These are phyloP conservation scores for Solanum lignicaule DNA, from an alignment of 257 asterid genomes.

Conservation along the genomic window DNA sequence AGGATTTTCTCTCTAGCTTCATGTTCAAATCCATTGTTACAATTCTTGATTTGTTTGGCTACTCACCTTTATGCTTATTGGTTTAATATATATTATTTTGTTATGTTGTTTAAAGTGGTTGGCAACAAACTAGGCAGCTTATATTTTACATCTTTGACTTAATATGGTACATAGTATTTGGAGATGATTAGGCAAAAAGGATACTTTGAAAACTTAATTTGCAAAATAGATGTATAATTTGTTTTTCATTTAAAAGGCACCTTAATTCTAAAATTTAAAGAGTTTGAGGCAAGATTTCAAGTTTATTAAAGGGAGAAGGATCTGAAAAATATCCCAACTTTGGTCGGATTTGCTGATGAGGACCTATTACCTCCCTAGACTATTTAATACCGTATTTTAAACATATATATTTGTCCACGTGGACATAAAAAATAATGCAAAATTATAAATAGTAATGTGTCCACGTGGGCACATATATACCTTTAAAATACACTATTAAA, in stretches of 20 bases:
- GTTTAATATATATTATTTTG: not conserved
- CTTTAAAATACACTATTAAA: too few species aligned
- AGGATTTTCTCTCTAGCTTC: slow-evolving; percentile 4
- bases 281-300: not conserved
- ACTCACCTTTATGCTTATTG: not conserved
- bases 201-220: not conserved
- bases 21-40: slow-evolving; percentile 2
- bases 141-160: not conserved
- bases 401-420: too few species aligned
- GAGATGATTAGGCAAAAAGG: not conserved
- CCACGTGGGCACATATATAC: too few species aligned
- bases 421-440: too few species aligned
- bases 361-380: too few species aligned
- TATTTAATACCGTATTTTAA: too few species aligned
- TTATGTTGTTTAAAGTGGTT: not conserved
- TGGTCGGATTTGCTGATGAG: too few species aligned
- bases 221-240: not conserved
- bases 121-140: not conserved
- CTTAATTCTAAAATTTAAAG: not conserved
- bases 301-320: too few species aligned
- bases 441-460: too few species aligned
- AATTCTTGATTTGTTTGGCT: not conserved
- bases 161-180: not conserved
- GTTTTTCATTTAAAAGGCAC: not conserved
- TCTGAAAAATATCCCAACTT: too few species aligned